phyloP scores from a whole-genome alignment of 1,139 yeast genomes.

The Blastobotrys buckinghamii region DNA sequence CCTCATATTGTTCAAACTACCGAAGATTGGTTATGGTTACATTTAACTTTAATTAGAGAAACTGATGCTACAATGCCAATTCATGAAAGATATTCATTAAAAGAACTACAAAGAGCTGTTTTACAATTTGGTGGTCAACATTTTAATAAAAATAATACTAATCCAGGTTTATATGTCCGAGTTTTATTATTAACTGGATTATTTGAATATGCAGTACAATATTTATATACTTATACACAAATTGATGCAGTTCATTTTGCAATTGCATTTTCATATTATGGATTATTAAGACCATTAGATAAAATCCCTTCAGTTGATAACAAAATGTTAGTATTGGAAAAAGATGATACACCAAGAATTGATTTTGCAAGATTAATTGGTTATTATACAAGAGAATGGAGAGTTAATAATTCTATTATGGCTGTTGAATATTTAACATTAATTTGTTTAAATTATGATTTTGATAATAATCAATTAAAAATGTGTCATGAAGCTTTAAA shows the following conservation, averaged over 20 bases:
- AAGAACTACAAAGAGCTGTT: slow-evolving; percentile 68
- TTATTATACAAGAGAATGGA: slow-evolving; percentile 65
- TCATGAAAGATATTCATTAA: slow-evolving; percentile 66
- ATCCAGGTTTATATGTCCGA: slow-evolving; percentile 67
- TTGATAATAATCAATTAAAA: slow-evolving; percentile 33
- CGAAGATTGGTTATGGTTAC: slow-evolving; percentile 98
- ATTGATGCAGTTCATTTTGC: slow-evolving; percentile 89
- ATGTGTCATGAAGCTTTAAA: slow-evolving; percentile 75
- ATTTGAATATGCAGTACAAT: slow-evolving; percentile 75
- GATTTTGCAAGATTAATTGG: slow-evolving; percentile 38
- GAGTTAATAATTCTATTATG: slow-evolving; percentile 78
- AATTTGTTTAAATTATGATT: slow-evolving; percentile 49
- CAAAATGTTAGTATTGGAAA: slow-evolving; percentile 23
- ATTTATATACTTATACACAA: slow-evolving; percentile 61
- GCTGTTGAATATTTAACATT: slow-evolving; percentile 84
- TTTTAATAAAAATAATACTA: slow-evolving; percentile 57
- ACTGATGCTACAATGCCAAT: slow-evolving; percentile 42
- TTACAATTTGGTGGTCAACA: slow-evolving; percentile 67
- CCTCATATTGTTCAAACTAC: slow-evolving; percentile 71
- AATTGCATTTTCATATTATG: slow-evolving; percentile 71
- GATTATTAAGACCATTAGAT: slow-evolving; percentile 52
- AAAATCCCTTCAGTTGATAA: slow-evolving; percentile 16
- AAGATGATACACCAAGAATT: slow-evolving; percentile 27
- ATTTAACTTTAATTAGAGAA: slow-evolving; percentile 68
- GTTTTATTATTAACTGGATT: slow-evolving; percentile 70